Conservation (phyloP, 768 basidiomycete species). For the Hypholoma sublateritium region DNA sequence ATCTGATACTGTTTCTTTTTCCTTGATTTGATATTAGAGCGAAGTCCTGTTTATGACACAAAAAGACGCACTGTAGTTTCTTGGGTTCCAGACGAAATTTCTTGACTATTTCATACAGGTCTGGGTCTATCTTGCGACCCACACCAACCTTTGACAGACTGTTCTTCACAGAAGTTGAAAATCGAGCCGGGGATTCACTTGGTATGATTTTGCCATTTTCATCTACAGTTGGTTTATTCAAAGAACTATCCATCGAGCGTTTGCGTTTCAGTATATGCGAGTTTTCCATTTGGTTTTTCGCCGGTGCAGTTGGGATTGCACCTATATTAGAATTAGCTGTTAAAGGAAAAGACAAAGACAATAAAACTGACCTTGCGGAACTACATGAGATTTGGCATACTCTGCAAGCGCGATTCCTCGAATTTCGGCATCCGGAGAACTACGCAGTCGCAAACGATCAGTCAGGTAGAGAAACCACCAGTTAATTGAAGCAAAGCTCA, state of each 20-base stretch:
- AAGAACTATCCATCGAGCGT: constrained; percentile 9
- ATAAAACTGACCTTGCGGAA: constrained; percentile 2
- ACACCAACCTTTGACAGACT: not conserved
- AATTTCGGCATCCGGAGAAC: constrained; percentile 10
- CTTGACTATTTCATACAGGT: constrained; percentile 28
- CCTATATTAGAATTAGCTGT: not conserved
- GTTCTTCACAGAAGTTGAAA: constrained; percentile 9
- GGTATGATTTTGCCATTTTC: not conserved
- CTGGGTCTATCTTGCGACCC: constrained; percentile 7
- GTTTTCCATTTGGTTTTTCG: not conserved
- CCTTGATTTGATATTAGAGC: constrained; percentile 25
- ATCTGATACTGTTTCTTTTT: constrained; percentile 72
- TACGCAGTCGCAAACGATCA: too few relatives aligned
- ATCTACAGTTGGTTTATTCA: not conserved
- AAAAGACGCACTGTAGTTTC: constrained; percentile 34
- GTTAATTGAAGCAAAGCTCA: constrained; percentile 25
- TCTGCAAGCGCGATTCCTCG: constrained; percentile 23
- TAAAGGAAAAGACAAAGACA: not conserved
- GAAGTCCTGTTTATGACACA: too few relatives aligned
- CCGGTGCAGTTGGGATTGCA: not conserved
- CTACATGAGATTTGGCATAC: not conserved
- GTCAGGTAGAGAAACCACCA: not conserved
- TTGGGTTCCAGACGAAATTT: constrained; percentile 48
- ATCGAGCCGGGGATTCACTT: not conserved
- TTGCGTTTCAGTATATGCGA: constrained; percentile 20